These are phyloP conservation scores for Bruguiera hainesii DNA, from an alignment of 441 rosid genomes.

Conservation along the genomic window DNA sequence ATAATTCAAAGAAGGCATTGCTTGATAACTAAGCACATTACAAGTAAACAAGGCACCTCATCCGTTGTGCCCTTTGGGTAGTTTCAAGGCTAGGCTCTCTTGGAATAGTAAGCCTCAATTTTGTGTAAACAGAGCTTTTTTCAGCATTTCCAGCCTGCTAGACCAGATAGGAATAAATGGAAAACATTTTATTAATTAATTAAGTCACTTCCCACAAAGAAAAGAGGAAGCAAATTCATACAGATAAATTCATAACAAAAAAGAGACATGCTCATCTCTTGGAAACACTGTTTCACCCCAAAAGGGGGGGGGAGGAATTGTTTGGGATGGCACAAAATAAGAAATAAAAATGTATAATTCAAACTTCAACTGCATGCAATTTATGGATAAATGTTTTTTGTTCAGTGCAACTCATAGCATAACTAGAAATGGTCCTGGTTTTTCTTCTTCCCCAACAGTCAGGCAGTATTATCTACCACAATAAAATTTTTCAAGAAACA, in stretches of 20 bases:
- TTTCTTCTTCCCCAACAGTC: not conserved
- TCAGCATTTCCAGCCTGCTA: conserved; percentile 54
- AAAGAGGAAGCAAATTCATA: not conserved
- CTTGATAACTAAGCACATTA: not conserved
- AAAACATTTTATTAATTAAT: not conserved
- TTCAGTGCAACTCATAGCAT: not conserved
- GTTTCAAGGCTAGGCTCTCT: conserved; percentile 92
- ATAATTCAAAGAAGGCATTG: not conserved
- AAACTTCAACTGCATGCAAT: not conserved
- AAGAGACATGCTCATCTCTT: too few relatives aligned
- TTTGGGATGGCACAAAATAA: too few relatives aligned
- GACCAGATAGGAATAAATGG: conserved; percentile 20
- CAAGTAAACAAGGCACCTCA: conserved; percentile 39
- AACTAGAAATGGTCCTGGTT: not conserved
- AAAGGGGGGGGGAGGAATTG: too few relatives aligned
- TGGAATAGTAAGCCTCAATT: conserved; percentile 73
- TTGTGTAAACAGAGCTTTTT: conserved; percentile 32
- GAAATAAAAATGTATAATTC: not conserved
- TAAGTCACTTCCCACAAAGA: not conserved
- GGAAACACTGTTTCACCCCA: too few relatives aligned
- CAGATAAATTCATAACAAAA: not conserved
- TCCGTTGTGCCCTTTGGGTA: conserved; percentile 74
- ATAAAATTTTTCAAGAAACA: not conserved
- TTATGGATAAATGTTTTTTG: not conserved
- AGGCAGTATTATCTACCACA: not conserved